phyloP scores from a whole-genome alignment of 1,284 basidiomycete species.

The Vanrija sp. region DNA sequence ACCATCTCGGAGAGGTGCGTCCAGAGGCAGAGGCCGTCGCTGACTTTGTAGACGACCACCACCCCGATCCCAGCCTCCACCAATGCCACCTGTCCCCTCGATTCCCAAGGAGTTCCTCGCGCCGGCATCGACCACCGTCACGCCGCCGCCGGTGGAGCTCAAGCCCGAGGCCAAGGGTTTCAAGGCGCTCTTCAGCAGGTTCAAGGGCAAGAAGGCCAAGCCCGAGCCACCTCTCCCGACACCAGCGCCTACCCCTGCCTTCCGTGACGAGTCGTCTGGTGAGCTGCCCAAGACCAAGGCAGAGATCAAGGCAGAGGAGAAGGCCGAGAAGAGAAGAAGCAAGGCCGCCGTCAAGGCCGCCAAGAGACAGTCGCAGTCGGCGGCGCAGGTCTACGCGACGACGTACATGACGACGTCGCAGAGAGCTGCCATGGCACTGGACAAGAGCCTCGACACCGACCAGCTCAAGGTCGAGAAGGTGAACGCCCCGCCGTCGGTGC shows the following conservation, averaged over 20 bases:
- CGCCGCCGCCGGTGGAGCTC: neutral
- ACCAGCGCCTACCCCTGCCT: neutral
- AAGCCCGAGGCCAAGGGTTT: too few species aligned
- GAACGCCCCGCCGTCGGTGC: conserved; percentile 4
- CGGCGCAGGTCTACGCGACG: too few species aligned
- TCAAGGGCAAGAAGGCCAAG: neutral
- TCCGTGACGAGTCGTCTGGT: too few species aligned
- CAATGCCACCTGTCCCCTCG: neutral
- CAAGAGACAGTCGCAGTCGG: too few species aligned
- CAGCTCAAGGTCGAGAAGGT: neutral
- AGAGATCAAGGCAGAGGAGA: too few species aligned
- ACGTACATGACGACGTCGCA: too few species aligned
- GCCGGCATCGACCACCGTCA: neutral
- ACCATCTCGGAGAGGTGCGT: conserved; percentile 5
- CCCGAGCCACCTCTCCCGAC: neutral
- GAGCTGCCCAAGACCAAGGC: too few species aligned
- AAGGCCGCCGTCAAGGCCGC: too few species aligned
- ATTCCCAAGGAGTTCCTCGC: neutral
- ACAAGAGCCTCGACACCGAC: too few species aligned
- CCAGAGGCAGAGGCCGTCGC: neutral
- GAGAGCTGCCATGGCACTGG: too few species aligned
- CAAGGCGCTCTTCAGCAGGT: too few species aligned
- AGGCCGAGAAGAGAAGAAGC: too few species aligned
- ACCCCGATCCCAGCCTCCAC: neutral
- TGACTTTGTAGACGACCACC: conserved; percentile 1